Evolutionary conservation across 148 eudicot genomes (phyloP).

Genomic region (Vaccinium myrtillus): DNA sequence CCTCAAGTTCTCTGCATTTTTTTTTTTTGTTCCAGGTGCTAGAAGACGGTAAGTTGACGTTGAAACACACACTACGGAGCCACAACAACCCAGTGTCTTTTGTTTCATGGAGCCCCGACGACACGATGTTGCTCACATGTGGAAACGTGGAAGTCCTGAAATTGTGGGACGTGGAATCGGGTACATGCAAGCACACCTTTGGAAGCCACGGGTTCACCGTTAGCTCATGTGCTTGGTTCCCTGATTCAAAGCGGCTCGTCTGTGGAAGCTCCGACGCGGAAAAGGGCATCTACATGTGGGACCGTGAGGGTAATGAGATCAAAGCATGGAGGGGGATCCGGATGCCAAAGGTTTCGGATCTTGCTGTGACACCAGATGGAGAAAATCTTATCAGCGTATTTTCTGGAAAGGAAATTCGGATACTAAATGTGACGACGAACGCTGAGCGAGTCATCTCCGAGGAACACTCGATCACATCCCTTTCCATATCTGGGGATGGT

Average conservation of each 20-base stretch:
- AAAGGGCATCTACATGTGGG: constrained; percentile 93
- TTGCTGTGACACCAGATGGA: constrained; percentile 88
- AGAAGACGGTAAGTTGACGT: constrained; percentile 49
- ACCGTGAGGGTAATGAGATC: constrained; percentile 79
- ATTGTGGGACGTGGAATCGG: constrained; percentile 90
- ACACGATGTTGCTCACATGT: constrained; percentile 84
- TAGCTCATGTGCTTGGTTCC: constrained; percentile 98
- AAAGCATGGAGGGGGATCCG: constrained; percentile 87
- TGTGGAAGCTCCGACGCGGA: constrained; percentile 86
- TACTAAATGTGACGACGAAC: constrained; percentile 59
- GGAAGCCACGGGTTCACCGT: constrained; percentile 58
- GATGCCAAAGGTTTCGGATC: constrained; percentile 84
- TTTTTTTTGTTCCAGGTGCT: constrained; percentile 47
- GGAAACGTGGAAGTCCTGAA: constrained; percentile 82
- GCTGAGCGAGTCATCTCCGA: constrained; percentile 68
- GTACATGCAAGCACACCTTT: constrained; percentile 77
- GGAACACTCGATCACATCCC: constrained; percentile 72
- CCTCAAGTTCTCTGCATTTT: constrained; percentile 12
- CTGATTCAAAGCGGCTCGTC: constrained; percentile 78
- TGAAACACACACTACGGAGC: constrained; percentile 58
- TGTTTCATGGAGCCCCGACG: constrained; percentile 95
- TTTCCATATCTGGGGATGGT: constrained; percentile 72
- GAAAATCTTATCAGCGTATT: constrained; percentile 65
- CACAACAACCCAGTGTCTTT: constrained; percentile 82
- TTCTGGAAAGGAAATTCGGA: constrained; percentile 71